A percentile compares a stretch with the other conserved stretches of the same genome.
These are phyloP conservation scores for Pilasporangium apinafurcum DNA, from an alignment of 352 stramenopile species.

Conservation along the genomic window DNA sequence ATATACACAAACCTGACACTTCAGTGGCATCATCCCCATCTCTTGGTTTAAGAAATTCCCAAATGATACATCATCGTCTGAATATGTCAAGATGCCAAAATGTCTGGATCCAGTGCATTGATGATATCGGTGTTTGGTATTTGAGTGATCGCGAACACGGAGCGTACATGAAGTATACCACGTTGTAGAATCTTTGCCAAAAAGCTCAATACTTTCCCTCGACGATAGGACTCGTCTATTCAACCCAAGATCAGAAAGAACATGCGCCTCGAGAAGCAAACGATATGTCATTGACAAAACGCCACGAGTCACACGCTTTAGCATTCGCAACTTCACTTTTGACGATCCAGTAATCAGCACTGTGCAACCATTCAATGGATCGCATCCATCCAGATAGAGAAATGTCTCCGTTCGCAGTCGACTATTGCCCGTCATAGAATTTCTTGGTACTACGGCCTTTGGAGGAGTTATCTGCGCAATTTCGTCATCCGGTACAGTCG, in stretches of 20 bases:
- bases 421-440: slow-evolving; percentile 6
- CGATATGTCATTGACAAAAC: slow-evolving; percentile 95
- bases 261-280: slow-evolving; percentile 93
- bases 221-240: slow-evolving; percentile 22
- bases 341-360: slow-evolving; percentile 90
- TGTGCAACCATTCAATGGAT: slow-evolving; percentile 91
- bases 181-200: slow-evolving; percentile 26
- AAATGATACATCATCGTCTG: slow-evolving; percentile 70
- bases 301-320: slow-evolving; percentile 89
- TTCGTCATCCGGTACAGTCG: slow-evolving; percentile 31
- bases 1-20: slow-evolving; percentile 56
- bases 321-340: slow-evolving; percentile 82
- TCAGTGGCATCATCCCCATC: slow-evolving; percentile 54
- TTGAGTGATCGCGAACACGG: slow-evolving; percentile 43
- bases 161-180: slow-evolving; percentile 76
- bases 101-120: slow-evolving; percentile 70
- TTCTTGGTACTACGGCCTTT: slow-evolving; percentile 13
- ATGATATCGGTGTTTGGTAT: slow-evolving; percentile 44
- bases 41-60: slow-evolving; percentile 76
- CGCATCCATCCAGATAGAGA: slow-evolving; percentile 93
- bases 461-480: neutral
- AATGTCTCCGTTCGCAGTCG: slow-evolving; percentile 80
- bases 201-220: slow-evolving; percentile 9
- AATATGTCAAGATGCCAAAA: slow-evolving; percentile 54
- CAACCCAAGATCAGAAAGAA: slow-evolving; percentile 87